A percentile compares a stretch with the other conserved stretches of the same genome.
These are phyloP conservation scores for Jamesozyma hellenica DNA, from an alignment of 805 yeast species.

Conservation along the genomic window DNA sequence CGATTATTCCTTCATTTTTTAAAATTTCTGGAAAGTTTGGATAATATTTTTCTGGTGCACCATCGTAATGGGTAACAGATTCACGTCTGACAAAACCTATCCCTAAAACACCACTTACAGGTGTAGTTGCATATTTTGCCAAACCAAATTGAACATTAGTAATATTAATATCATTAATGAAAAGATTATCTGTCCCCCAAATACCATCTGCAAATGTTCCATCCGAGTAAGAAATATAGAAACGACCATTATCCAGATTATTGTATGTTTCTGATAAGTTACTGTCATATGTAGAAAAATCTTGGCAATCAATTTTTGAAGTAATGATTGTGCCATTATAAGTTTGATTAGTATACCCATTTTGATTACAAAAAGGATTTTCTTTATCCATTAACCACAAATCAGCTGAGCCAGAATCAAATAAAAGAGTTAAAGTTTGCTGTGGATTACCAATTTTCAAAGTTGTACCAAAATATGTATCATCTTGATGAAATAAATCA, in stretches of 20 bases:
- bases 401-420: slow-evolving; percentile 76
- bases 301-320: slow-evolving; percentile 16
- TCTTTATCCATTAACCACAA: slow-evolving; percentile 39
- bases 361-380: slow-evolving; percentile 24
- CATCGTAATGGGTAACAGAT: slow-evolving; percentile 26
- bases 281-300: slow-evolving; percentile 7
- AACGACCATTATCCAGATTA: slow-evolving; percentile 12
- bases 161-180: slow-evolving; percentile 39
- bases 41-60: slow-evolving; percentile 30
- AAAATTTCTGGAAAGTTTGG: slow-evolving; percentile 53
- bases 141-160: slow-evolving; percentile 54
- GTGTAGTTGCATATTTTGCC: slow-evolving; percentile 47
- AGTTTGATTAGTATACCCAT: slow-evolving; percentile 8
- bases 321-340: slow-evolving; percentile 9
- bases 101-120: slow-evolving; percentile 51
- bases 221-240: slow-evolving; percentile 39
- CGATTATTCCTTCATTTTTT: slow-evolving; percentile 41
- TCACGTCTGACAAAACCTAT: slow-evolving; percentile 59
- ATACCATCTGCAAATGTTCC: slow-evolving; percentile 39
- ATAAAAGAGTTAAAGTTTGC: slow-evolving; percentile 43
- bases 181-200: slow-evolving; percentile 55
- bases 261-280: slow-evolving; percentile 11
- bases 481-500: slow-evolving; percentile 10
- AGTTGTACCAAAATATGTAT: slow-evolving; percentile 23
- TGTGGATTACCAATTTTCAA: slow-evolving; percentile 35